Percentiles rank a stretch among this genome's conserved stretches.
Evolutionary conservation across 2,329 filamentous ascomycete genomes (phyloP).

Genomic region (Thelonectria olida): DNA sequence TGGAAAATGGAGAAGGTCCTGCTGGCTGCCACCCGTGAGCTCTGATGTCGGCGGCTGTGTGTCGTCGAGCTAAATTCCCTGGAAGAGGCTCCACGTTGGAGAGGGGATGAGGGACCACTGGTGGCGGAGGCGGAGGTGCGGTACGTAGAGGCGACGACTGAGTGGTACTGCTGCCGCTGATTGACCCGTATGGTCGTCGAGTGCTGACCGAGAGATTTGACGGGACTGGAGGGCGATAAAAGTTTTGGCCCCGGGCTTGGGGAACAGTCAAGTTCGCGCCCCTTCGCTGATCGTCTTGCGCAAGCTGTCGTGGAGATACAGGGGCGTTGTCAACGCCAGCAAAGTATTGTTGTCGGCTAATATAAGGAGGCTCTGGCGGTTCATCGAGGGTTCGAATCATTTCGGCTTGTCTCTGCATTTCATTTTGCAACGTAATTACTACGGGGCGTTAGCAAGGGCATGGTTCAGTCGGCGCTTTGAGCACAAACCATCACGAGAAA

Average conservation of each 20-base stretch:
- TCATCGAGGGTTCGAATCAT: slow-evolving; percentile 67
- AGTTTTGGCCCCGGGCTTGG: slow-evolving; percentile 64
- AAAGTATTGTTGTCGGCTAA: slow-evolving; percentile 73
- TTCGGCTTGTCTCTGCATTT: slow-evolving; percentile 70
- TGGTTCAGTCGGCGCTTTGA: not conserved
- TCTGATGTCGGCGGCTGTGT: slow-evolving; percentile 96
- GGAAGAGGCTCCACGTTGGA: slow-evolving; percentile 70
- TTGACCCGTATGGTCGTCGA: slow-evolving; percentile 85
- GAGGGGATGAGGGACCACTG: slow-evolving; percentile 71
- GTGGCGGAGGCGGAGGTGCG: slow-evolving; percentile 70
- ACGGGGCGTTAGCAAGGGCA: slow-evolving; percentile 57
- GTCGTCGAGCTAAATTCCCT: slow-evolving; percentile 79
- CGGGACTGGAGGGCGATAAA: slow-evolving; percentile 81
- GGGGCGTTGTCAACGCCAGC: slow-evolving; percentile 77
- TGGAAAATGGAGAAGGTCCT: slow-evolving; percentile 70
- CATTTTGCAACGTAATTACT: slow-evolving; percentile 66
- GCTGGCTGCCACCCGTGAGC: slow-evolving; percentile 82
- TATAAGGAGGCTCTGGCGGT: slow-evolving; percentile 74
- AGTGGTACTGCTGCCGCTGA: slow-evolving; percentile 72
- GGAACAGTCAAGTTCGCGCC: slow-evolving; percentile 73
- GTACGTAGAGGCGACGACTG: slow-evolving; percentile 79
- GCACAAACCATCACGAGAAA: slow-evolving; percentile 83
- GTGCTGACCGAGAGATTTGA: slow-evolving; percentile 83
- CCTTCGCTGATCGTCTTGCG: slow-evolving; percentile 85
- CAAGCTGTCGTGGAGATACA: slow-evolving; percentile 86